Evolutionary conservation across 257 asterid species (phyloP), one percentile per base, ranked within the genome.

Genomic region (Jacaranda mimosifolia): DNA sequence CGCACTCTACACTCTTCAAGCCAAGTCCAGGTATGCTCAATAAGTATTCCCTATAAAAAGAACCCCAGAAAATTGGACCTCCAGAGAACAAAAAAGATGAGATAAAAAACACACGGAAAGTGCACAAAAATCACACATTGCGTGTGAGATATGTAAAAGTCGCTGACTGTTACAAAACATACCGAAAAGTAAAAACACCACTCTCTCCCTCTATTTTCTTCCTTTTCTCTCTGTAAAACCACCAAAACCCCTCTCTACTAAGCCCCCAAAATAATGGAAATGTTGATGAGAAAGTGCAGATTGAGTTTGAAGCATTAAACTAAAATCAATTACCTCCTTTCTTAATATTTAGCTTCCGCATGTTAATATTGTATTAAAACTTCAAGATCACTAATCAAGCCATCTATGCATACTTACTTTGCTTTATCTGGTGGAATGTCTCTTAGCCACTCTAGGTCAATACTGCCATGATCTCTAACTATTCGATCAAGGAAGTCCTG

Each of bases 401-500:
- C 38, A 53, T 53, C 40, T 21, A 51, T 57, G 46, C 0, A n/a
- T 35, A 32, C 81, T 68, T 84, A 86, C 96, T 85, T 87, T 59
- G 86, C 89, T 69, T 86, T 70, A 10, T 80, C 74, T 0, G 85
- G 86, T 5, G 93, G 92, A 70, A 83, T 89, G 58, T 84, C 79
- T 83, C 92, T 79, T 70, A 93, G 79, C 96, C 97, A 93, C 79
- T 90, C 98, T 5, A 93, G 85, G 76, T 91, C 92, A 42, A 85
- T 13, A 55, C 80, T 70, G 14, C 89, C 91, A 45, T 87, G 92
- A 79, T 90, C 86, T 63, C 72, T 77, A 6, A 83, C 70, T 38
- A 84, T 18, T 3, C 85, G 88, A n/a, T 87, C 60, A 38, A 93
- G 87, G 59, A 88, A 85, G 8, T 48, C 57, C 93, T 93, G 85